Conservation (phyloP, 139 green algal species). For the Spirogloea muscicola region DNA sequence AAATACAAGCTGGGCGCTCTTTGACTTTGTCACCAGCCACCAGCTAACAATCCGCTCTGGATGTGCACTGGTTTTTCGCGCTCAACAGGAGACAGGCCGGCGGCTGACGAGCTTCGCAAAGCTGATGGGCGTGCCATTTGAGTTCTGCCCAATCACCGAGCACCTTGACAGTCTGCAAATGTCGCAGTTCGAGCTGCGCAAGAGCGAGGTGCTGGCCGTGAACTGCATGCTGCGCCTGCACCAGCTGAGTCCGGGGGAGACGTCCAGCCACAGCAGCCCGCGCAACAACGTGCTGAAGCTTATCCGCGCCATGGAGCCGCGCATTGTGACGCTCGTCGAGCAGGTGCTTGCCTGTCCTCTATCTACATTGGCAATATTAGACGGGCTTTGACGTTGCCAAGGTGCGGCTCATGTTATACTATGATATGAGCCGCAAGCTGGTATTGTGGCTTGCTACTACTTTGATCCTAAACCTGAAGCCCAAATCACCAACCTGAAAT, state of each 20-base stretch:
- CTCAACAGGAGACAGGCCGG: constrained; percentile 22
- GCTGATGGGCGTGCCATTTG: constrained; percentile 27
- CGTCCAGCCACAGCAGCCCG: background rate
- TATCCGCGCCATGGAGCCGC: constrained; percentile 5
- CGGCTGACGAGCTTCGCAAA: background rate
- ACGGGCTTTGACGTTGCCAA: too few relatives aligned
- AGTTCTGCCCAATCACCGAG: constrained; percentile 21
- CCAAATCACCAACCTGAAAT: too few relatives aligned
- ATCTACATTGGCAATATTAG: too few relatives aligned
- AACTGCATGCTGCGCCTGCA: constrained; percentile 25
- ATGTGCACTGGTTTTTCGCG: too few relatives aligned
- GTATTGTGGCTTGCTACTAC: too few relatives aligned
- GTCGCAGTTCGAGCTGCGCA: background rate
- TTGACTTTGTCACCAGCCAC: too few relatives aligned
- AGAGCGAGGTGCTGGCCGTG: constrained; percentile 17
- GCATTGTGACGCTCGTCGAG: constrained; percentile 15
- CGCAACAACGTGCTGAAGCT: constrained; percentile 19
- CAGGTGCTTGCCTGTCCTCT: too few relatives aligned
- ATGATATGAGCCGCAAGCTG: too few relatives aligned
- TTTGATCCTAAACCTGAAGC: too few relatives aligned
- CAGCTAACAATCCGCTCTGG: too few relatives aligned
- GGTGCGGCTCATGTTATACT: too few relatives aligned
- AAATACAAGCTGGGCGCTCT: too few relatives aligned
- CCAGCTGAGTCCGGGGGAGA: constrained; percentile 1
- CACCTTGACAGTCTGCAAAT: constrained; percentile 13